Conservation (phyloP, 306 rosid species). For the peach (Prunus persica) region Prunus_persica_NCBIv2 NC_034014.1:28269501-28270000, state of each 20-base stretch:
- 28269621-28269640: too few relatives aligned
- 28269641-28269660: too few relatives aligned
- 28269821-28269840: conserved; percentile 59
- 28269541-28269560: too few relatives aligned
- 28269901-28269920: conserved; percentile 30
- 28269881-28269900: conserved; percentile 26
- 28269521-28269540: too few relatives aligned
- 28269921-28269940: conserved; percentile 8
- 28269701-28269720: too few relatives aligned
- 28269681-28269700: too few relatives aligned
- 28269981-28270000: conserved; percentile 25
- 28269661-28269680: too few relatives aligned
- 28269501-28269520: too few relatives aligned
- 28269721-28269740: background rate
- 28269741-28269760: background rate
- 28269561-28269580: too few relatives aligned
- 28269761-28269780: conserved; percentile 6
- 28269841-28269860: conserved; percentile 31
- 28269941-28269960: conserved; percentile 33
- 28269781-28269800: conserved; percentile 31
- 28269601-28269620: too few relatives aligned
- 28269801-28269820: conserved; percentile 34
- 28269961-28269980: background rate
- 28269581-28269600: too few relatives aligned
- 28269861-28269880: conserved; percentile 46